A percentile compares a stretch with the other conserved stretches of the same genome.
Conservation (phyloP, 106 monocot species). For the Dendrobium huoshanense region DNA sequence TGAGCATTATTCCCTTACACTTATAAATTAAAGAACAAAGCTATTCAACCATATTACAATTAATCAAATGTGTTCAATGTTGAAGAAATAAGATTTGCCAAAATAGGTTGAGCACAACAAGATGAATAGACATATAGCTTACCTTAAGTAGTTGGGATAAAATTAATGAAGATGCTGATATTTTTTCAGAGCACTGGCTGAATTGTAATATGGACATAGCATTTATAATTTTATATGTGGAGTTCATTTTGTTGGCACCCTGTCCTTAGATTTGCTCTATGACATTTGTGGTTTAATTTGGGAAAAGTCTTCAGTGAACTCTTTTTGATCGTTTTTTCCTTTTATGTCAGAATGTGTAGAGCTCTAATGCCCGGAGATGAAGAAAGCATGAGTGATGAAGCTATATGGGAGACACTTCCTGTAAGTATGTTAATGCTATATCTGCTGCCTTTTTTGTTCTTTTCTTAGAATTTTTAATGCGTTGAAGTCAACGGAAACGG, state of each 20-base stretch:
- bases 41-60: neutral
- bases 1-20: too few species aligned
- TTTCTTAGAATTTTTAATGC: neutral
- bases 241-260: neutral
- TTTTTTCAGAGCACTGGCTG: neutral
- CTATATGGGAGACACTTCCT: constrained; percentile 97
- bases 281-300: neutral
- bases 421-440: constrained; percentile 34
- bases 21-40: neutral
- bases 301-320: neutral
- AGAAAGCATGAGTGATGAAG: constrained; percentile 97
- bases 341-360: constrained; percentile 70
- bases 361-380: constrained; percentile 98
- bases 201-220: neutral
- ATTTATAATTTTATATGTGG: neutral
- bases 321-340: neutral
- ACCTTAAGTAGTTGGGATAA: neutral
- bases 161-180: neutral
- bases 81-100: neutral
- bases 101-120: neutral
- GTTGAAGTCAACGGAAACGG: neutral
- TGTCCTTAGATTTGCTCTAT: neutral
- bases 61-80: neutral
- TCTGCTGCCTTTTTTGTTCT: neutral
- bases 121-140: neutral